Percentiles rank a stretch among this genome's conserved stretches.
phyloP scores from a whole-genome alignment of 768 basidiomycete genomes.

The Podaxis sp. region DNA sequence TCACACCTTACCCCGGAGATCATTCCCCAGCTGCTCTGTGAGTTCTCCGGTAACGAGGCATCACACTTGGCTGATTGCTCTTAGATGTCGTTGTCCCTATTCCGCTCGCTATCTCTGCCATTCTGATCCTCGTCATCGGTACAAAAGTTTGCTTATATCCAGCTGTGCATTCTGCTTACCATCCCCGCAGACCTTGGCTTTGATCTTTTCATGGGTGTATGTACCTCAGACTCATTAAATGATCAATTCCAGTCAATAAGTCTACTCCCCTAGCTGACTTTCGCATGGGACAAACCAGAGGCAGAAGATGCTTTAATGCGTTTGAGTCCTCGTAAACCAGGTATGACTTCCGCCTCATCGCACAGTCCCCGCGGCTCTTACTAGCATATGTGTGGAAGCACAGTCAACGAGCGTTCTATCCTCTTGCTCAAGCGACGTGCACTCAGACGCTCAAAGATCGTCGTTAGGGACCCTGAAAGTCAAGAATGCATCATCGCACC shows the following conservation, averaged over 20 bases:
- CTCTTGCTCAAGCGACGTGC: slow-evolving; percentile 53
- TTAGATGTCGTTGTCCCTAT: slow-evolving; percentile 67
- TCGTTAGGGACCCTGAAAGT: slow-evolving; percentile 52
- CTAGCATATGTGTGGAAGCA: neutral
- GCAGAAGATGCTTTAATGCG: slow-evolving; percentile 66
- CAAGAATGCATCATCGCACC: slow-evolving; percentile 41
- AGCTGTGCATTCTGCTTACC: neutral
- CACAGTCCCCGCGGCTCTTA: neutral
- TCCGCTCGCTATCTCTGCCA: slow-evolving; percentile 64
- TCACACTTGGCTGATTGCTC: neutral
- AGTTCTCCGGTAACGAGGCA: slow-evolving; percentile 20
- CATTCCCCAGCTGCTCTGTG: slow-evolving; percentile 66
- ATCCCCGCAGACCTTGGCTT: slow-evolving; percentile 59
- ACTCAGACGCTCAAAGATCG: slow-evolving; percentile 52
- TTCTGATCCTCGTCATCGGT: slow-evolving; percentile 72
- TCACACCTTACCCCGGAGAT: slow-evolving; percentile 70
- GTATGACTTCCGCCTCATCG: slow-evolving; percentile 26
- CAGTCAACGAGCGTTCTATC: slow-evolving; percentile 59
- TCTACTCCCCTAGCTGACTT: slow-evolving; percentile 45
- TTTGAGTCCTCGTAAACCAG: slow-evolving; percentile 63
- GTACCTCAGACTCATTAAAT: slow-evolving; percentile 18
- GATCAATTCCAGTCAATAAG: neutral
- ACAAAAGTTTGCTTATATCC: slow-evolving; percentile 15
- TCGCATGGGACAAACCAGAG: slow-evolving; percentile 73
- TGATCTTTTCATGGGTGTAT: slow-evolving; percentile 63